These are phyloP conservation scores for Nemania sp. DNA, from an alignment of 2,329 filamentous ascomycete species.

Conservation along the genomic window DNA sequence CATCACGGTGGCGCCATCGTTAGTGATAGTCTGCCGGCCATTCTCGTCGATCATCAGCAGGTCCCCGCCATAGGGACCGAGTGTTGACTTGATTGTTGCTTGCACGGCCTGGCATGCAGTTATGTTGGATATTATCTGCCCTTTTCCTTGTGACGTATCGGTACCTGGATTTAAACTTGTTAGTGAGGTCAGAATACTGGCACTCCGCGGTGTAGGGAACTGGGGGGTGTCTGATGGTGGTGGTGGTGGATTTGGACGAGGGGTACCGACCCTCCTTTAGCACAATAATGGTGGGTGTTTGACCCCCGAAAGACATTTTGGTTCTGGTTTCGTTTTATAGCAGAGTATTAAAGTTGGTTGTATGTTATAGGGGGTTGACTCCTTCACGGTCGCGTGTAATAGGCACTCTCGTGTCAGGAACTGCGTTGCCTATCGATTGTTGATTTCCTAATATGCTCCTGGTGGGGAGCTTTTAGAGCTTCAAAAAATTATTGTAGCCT, in stretches of 20 bases:
- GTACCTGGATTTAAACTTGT: conserved; percentile 72
- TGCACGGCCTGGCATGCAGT: conserved; percentile 98
- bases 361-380: conserved; percentile 13
- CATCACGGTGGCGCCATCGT: conserved; percentile 99
- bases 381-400: background rate
- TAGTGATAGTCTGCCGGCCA: conserved; percentile 96
- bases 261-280: conserved; percentile 86
- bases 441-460: conserved; percentile 41
- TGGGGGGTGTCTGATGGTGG: conserved; percentile 13
- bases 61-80: conserved; percentile 97
- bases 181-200: conserved; percentile 39
- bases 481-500: conserved; percentile 65
- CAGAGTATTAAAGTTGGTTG: background rate
- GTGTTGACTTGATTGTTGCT: conserved; percentile 92
- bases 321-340: conserved; percentile 17
- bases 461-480: conserved; percentile 56
- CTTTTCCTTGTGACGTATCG: conserved; percentile 96
- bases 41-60: conserved; percentile 95
- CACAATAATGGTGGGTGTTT: conserved; percentile 98
- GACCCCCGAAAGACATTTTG: conserved; percentile 94
- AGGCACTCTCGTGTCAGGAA: conserved; percentile 11
- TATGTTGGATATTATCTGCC: conserved; percentile 97
- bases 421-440: conserved; percentile 35
- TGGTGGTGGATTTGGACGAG: too few relatives aligned
- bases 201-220: conserved; percentile 2